Evolutionary conservation across 2,329 filamentous ascomycete species (phyloP).

Genomic region (Amesomyces nigricolor): DNA sequence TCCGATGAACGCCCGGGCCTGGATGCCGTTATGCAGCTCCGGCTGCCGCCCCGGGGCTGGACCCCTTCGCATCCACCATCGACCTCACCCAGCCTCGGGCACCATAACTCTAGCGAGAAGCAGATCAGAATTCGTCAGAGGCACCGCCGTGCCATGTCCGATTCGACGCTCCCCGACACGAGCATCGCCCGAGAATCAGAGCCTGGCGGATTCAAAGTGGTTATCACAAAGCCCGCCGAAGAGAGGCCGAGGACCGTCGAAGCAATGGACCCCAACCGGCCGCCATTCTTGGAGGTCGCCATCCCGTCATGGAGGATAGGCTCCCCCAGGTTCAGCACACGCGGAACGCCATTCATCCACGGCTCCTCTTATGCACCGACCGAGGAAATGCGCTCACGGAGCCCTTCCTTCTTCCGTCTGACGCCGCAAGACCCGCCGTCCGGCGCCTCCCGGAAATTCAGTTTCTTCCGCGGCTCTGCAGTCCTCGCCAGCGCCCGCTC

Average conservation of each 20-base stretch:
- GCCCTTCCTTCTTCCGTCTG: slow-evolving; percentile 43
- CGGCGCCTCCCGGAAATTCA: slow-evolving; percentile 33
- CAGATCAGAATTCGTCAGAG: slow-evolving; percentile 31
- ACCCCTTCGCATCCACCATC: slow-evolving; percentile 38
- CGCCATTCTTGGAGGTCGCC: slow-evolving; percentile 61
- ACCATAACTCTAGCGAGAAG: slow-evolving; percentile 33
- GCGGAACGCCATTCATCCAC: slow-evolving; percentile 70
- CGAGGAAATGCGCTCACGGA: slow-evolving; percentile 64
- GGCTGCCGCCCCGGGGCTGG: slow-evolving; percentile 37
- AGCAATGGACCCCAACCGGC: slow-evolving; percentile 40
- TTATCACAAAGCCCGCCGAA: slow-evolving; percentile 68
- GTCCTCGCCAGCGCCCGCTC: slow-evolving; percentile 29
- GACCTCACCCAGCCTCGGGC: slow-evolving; percentile 33
- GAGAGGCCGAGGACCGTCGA: slow-evolving; percentile 58
- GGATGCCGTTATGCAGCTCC: slow-evolving; percentile 22
- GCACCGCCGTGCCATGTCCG: slow-evolving; percentile 64
- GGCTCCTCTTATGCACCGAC: slow-evolving; percentile 75
- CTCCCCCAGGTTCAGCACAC: slow-evolving; percentile 70
- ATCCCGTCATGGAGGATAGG: slow-evolving; percentile 84
- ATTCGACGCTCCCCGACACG: slow-evolving; percentile 68
- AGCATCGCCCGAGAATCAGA: slow-evolving; percentile 49
- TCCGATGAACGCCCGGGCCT: slow-evolving; percentile 29
- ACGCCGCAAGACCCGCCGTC: slow-evolving; percentile 34
- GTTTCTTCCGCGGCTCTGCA: slow-evolving; percentile 35
- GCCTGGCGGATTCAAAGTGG: slow-evolving; percentile 67